Percentiles rank a stretch among this genome's conserved stretches.
Evolutionary conservation across 2,329 filamentous ascomycete species (phyloP).

Genomic region (Corinectria fuckeliana): DNA sequence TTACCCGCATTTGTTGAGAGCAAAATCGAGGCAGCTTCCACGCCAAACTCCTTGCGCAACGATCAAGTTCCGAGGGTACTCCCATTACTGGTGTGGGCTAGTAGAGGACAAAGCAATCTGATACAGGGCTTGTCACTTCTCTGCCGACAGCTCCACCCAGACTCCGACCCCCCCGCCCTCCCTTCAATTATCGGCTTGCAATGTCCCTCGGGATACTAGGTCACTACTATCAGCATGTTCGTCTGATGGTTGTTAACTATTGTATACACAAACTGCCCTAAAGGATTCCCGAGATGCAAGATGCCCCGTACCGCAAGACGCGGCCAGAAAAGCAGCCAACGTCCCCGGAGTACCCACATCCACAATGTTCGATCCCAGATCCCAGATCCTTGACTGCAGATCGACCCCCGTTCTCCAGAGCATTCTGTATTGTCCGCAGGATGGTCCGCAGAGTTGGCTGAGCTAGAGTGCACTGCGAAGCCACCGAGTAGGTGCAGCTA

Average conservation of each 20-base stretch:
- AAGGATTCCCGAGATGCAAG: constrained; percentile 7
- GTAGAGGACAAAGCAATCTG: constrained; percentile 17
- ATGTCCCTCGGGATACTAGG: neutral
- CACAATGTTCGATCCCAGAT: constrained; percentile 9
- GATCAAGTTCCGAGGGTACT: constrained; percentile 9
- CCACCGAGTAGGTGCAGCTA: neutral
- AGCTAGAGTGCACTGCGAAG: neutral
- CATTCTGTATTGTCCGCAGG: constrained; percentile 6
- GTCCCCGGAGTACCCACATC: constrained; percentile 3
- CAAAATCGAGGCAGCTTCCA: neutral
- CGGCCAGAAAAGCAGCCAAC: constrained; percentile 1
- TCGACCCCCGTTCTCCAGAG: constrained; percentile 5
- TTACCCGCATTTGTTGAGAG: constrained; percentile 11
- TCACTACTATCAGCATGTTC: neutral
- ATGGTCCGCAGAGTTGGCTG: neutral
- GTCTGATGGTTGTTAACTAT: neutral
- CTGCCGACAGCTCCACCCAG: constrained; percentile 8
- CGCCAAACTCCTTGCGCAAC: neutral
- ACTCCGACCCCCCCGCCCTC: constrained; percentile 1
- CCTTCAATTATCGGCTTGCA: neutral
- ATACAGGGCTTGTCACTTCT: constrained; percentile 2
- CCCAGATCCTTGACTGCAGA: constrained; percentile 9
- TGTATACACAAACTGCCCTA: neutral
- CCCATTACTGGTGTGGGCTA: neutral
- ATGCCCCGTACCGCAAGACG: constrained; percentile 1